phyloP scores from a whole-genome alignment of 2,329 filamentous ascomycete species.

The Pseudohalonectria lignicola region DNA sequence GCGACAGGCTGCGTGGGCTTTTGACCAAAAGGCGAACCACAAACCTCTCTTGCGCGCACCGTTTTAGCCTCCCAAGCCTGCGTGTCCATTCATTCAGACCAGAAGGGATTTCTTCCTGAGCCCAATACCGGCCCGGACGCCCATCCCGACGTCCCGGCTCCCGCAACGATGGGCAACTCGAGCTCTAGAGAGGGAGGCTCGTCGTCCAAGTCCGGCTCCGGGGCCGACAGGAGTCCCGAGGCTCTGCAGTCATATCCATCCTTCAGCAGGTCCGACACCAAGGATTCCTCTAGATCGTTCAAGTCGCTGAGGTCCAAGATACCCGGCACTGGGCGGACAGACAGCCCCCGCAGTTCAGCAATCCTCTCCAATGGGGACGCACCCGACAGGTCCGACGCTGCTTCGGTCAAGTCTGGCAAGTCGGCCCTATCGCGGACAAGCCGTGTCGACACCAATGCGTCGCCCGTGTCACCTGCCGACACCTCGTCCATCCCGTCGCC shows the following conservation, averaged over 20 bases:
- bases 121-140: too few relatives aligned
- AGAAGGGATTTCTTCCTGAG: too few relatives aligned
- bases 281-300: constrained; percentile 81
- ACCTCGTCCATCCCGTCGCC: constrained; percentile 30
- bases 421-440: constrained; percentile 28
- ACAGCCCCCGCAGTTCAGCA: constrained; percentile 72
- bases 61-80: constrained; percentile 9
- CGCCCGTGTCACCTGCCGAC: constrained; percentile 30
- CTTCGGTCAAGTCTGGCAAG: constrained; percentile 61
- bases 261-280: constrained; percentile 85
- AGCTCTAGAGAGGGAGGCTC: constrained; percentile 48
- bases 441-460: constrained; percentile 32
- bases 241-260: constrained; percentile 79
- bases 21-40: too few relatives aligned
- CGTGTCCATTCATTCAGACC: neutral
- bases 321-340: constrained; percentile 57
- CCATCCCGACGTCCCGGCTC: constrained; percentile 12
- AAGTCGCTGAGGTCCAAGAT: constrained; percentile 83
- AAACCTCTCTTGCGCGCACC: constrained; percentile 17
- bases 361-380: constrained; percentile 52
- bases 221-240: constrained; percentile 32
- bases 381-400: constrained; percentile 59
- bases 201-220: constrained; percentile 37
- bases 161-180: constrained; percentile 60
- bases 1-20: constrained; percentile 22